Conservation (phyloP, 1,284 basidiomycete species). For the Ceratobasidium sp. region DNA sequence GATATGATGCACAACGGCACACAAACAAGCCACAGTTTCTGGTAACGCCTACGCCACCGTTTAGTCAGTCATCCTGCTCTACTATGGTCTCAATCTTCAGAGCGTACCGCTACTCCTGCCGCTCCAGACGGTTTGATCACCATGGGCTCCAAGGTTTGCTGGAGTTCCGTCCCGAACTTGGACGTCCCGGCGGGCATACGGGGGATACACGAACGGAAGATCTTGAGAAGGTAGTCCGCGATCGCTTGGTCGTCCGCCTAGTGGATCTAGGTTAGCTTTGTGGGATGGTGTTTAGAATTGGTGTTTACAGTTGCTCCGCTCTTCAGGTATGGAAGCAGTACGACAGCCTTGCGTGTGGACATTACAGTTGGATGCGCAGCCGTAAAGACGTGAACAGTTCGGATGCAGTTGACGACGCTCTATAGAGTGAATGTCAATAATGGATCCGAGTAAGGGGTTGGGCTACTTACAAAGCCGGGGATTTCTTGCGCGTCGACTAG, state of each 20-base stretch:
- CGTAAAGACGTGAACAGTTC: slow-evolving; percentile 82
- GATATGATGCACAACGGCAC: slow-evolving; percentile 79
- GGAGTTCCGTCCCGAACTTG: slow-evolving; percentile 86
- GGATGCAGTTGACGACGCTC: slow-evolving; percentile 81
- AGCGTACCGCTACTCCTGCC: slow-evolving; percentile 66
- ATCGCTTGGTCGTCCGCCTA: slow-evolving; percentile 83
- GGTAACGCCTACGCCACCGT: slow-evolving; percentile 69
- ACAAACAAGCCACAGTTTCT: slow-evolving; percentile 91
- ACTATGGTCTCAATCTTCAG: background rate
- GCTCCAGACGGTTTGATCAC: slow-evolving; percentile 77
- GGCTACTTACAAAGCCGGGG: slow-evolving; percentile 74
- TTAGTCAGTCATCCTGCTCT: slow-evolving; percentile 14
- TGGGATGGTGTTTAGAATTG: background rate
- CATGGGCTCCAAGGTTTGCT: slow-evolving; percentile 82
- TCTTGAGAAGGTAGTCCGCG: slow-evolving; percentile 83
- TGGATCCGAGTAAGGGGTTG: slow-evolving; percentile 46
- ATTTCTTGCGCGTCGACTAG: slow-evolving; percentile 83
- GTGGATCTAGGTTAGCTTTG: background rate
- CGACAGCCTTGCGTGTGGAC: slow-evolving; percentile 79
- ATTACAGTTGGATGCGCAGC: slow-evolving; percentile 80
- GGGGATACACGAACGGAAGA: slow-evolving; percentile 85
- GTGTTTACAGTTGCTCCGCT: slow-evolving; percentile 70
- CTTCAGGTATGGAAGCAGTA: slow-evolving; percentile 85
- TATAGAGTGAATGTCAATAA: slow-evolving; percentile 50
- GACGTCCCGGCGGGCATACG: slow-evolving; percentile 85